phyloP scores from a whole-genome alignment of 768 basidiomycete genomes.

The Pleurotus citrinopileatus region DNA sequence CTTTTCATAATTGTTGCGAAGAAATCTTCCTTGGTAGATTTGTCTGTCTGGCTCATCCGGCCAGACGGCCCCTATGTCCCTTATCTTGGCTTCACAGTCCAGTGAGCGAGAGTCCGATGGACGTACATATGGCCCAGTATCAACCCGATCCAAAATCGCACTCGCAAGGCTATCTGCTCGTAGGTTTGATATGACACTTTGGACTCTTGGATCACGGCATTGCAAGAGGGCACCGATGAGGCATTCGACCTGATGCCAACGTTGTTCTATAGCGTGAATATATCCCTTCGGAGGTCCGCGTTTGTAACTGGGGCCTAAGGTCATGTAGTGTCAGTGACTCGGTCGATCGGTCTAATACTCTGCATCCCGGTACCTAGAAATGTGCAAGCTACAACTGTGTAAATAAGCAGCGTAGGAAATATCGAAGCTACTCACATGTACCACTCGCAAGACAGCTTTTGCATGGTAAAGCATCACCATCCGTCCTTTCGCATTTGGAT shows the following conservation, averaged over 20 bases:
- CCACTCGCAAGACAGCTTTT: slow-evolving; percentile 62
- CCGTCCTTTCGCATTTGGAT: slow-evolving; percentile 74
- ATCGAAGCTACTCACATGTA: slow-evolving; percentile 33
- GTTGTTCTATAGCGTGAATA: slow-evolving; percentile 88
- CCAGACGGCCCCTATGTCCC: slow-evolving; percentile 61
- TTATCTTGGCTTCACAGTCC: slow-evolving; percentile 11
- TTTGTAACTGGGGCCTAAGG: slow-evolving; percentile 70
- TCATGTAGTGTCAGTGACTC: neutral
- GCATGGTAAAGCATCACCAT: slow-evolving; percentile 46
- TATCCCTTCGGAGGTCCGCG: slow-evolving; percentile 89
- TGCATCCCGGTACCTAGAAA: slow-evolving; percentile 46
- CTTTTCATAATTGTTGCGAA: slow-evolving; percentile 71
- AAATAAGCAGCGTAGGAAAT: neutral
- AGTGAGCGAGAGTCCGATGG: neutral
- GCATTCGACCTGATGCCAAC: slow-evolving; percentile 91
- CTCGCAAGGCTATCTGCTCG: slow-evolving; percentile 72
- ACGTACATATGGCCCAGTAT: slow-evolving; percentile 76
- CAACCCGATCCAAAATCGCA: slow-evolving; percentile 74
- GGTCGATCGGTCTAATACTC: neutral
- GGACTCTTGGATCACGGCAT: slow-evolving; percentile 64
- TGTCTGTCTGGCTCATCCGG: slow-evolving; percentile 54
- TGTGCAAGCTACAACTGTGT: slow-evolving; percentile 50
- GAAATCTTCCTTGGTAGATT: slow-evolving; percentile 74
- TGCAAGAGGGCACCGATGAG: slow-evolving; percentile 80
- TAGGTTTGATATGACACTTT: slow-evolving; percentile 59